These are phyloP conservation scores for Pyrenula massariospora DNA, from an alignment of 495 filamentous ascomycete genomes.

Conservation along the genomic window DNA sequence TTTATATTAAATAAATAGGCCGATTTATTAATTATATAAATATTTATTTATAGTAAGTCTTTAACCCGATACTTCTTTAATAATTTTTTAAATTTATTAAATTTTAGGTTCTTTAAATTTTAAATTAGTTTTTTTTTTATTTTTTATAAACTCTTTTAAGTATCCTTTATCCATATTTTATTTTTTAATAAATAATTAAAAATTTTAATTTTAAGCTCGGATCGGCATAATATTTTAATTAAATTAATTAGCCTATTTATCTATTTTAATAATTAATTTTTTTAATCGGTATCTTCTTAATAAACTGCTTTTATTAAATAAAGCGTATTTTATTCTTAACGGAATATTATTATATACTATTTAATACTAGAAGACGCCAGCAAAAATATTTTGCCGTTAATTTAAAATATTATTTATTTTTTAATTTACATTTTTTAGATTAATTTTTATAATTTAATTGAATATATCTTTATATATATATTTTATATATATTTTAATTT, in stretches of 20 bases:
- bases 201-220: not conserved
- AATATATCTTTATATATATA: no score
- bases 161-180: not conserved
- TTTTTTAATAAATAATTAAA: not conserved
- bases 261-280: not conserved
- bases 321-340: not conserved
- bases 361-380: not conserved
- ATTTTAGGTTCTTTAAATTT: not conserved
- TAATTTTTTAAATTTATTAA: not conserved
- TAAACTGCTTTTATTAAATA: not conserved
- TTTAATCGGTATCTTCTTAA: not conserved
- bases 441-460: no score
- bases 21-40: not conserved
- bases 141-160: no score
- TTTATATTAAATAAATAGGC: not conserved
- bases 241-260: not conserved
- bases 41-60: not conserved
- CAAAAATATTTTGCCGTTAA: conserved; percentile 4
- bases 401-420: no score
- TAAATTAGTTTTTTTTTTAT: no score
- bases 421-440: conserved; percentile 1
- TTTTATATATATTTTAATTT: no score
- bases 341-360: not conserved
- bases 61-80: not conserved
- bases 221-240: not conserved